phyloP scores from a whole-genome alignment of 768 basidiomycete genomes.

The Serpula lacrymans region DNA sequence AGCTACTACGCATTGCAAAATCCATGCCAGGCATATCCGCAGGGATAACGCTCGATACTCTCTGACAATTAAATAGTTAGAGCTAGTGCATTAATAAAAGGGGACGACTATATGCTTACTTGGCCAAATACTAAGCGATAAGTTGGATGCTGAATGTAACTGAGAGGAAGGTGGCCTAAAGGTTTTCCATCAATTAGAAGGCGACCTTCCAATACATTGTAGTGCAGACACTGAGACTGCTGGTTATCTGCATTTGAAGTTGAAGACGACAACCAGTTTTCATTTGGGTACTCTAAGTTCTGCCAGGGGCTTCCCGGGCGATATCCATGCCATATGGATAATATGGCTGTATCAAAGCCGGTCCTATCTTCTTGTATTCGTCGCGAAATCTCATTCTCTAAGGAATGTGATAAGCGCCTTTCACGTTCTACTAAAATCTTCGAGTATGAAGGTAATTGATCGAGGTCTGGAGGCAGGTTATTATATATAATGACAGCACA shows the following conservation, averaged over 20 bases:
- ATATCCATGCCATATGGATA: constrained; percentile 21
- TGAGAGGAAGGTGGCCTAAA: constrained; percentile 18
- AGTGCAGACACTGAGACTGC: constrained; percentile 18
- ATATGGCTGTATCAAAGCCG: constrained; percentile 18
- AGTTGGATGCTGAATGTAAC: constrained; percentile 13
- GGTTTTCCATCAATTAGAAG: constrained; percentile 26
- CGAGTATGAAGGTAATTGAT: constrained; percentile 5
- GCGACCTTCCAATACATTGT: constrained; percentile 21
- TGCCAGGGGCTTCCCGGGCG: constrained; percentile 20
- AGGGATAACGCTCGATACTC: constrained; percentile 19
- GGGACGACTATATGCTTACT: constrained; percentile 14
- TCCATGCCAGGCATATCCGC: constrained; percentile 22
- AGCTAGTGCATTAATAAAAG: too few relatives aligned
- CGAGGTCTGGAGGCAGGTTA: constrained; percentile 16
- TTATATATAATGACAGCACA: constrained; percentile 23
- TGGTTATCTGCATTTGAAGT: constrained; percentile 9
- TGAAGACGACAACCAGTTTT: constrained; percentile 19
- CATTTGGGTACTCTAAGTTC: constrained; percentile 6
- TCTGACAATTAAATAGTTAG: constrained; percentile 12
- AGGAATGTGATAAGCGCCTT: constrained; percentile 20
- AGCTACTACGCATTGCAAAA: constrained; percentile 15
- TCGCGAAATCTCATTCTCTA: constrained; percentile 13
- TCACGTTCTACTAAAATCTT: constrained; percentile 26
- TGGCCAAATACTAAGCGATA: constrained; percentile 19
- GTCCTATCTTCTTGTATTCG: not conserved